Evolutionary conservation across 441 rosid species (phyloP).

Genomic region (Metrosideros polymorpha): DNA sequence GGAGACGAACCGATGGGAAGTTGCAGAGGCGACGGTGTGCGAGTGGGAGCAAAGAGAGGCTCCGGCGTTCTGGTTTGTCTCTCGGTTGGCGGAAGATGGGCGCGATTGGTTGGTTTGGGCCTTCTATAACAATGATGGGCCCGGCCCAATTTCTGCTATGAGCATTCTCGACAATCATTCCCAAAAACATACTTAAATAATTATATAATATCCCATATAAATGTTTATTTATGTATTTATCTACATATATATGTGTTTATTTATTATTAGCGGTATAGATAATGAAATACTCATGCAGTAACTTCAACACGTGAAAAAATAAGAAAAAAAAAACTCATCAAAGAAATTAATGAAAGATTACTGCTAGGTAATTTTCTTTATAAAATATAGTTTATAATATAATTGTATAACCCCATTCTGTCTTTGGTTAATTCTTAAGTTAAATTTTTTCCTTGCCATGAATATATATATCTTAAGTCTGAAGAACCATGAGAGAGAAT

Average conservation of each 20-base stretch:
- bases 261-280: too few relatives aligned
- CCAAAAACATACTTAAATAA: not conserved
- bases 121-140: not conserved
- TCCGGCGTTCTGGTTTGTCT: not conserved
- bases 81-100: not conserved
- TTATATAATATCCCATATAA: too few relatives aligned
- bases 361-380: not conserved
- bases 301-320: not conserved
- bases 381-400: not conserved
- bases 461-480: not conserved
- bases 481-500: too few relatives aligned
- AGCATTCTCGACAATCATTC: not conserved
- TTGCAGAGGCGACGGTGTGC: not conserved
- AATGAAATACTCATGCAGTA: too few relatives aligned
- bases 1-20: too few relatives aligned
- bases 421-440: not conserved
- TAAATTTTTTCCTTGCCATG: not conserved
- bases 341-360: not conserved
- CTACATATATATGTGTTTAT: too few relatives aligned
- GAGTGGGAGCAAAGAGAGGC: not conserved
- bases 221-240: too few relatives aligned
- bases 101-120: not conserved
- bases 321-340: not conserved
- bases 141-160: not conserved
- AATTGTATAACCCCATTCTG: not conserved